A percentile compares a stretch with the other conserved stretches of the same genome.
Conservation (phyloP, 2,329 filamentous ascomycete species). For the Capronia americana region DNA sequence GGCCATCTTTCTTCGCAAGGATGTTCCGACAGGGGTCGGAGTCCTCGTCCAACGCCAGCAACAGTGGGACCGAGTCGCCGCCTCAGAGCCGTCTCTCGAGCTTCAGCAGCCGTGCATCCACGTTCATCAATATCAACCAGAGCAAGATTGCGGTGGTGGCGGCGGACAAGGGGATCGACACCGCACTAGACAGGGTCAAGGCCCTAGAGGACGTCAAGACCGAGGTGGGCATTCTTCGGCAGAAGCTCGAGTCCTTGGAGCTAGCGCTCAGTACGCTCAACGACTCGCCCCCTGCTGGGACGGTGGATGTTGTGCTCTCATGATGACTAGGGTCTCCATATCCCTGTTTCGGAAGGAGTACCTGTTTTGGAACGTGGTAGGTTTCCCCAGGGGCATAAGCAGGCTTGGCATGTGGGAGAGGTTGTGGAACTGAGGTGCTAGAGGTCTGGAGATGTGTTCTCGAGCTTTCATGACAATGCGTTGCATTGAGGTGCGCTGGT, state of each 20-base stretch:
- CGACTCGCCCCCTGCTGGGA: background rate
- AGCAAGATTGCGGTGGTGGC: constrained; percentile 3
- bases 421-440: no score
- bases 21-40: constrained; percentile 5
- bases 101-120: constrained; percentile 10
- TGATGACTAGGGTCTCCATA: background rate
- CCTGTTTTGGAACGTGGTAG: no score
- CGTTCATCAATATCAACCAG: background rate
- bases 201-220: constrained; percentile 4
- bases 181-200: background rate
- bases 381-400: no score
- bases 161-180: background rate
- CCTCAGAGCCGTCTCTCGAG: constrained; percentile 10
- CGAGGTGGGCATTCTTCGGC: constrained; percentile 4
- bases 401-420: no score
- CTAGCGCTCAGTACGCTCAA: background rate
- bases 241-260: constrained; percentile 7
- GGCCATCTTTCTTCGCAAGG: constrained; percentile 2
- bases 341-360: background rate
- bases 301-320: constrained; percentile 4
- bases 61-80: background rate
- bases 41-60: background rate
- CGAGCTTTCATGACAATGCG: no score
- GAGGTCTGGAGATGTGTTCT: no score
- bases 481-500: no score